Conservation (phyloP, 805 yeast genomes). For the Ogataea glucozyma region DNA sequence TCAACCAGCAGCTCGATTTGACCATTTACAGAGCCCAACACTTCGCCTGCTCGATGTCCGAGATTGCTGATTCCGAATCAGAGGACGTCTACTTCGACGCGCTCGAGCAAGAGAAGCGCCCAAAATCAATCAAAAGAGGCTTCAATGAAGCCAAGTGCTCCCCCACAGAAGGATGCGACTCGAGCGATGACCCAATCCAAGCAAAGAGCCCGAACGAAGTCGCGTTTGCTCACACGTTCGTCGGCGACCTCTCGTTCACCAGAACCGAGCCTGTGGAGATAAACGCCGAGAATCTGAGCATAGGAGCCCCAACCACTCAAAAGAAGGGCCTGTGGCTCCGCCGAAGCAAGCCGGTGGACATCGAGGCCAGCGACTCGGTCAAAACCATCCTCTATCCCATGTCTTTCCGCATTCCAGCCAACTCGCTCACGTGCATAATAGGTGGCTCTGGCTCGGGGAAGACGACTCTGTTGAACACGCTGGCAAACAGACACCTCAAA, state of each 20-base stretch:
- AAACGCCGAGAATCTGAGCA: constrained; percentile 27
- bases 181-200: too few species aligned
- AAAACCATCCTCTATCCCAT: constrained; percentile 49
- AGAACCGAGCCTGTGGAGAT: constrained; percentile 29
- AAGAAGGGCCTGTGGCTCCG: constrained; percentile 1
- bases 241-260: constrained; percentile 31
- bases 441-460: constrained; percentile 91
- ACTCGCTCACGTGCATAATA: constrained; percentile 73
- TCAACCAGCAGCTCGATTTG: too few species aligned
- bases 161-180: too few species aligned
- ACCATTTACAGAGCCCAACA: too few species aligned
- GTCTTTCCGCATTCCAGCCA: constrained; percentile 59
- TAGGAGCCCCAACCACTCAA: constrained; percentile 17
- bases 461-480: constrained; percentile 71
- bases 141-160: not conserved
- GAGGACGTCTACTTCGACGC: not conserved
- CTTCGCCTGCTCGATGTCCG: not conserved
- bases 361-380: constrained; percentile 26
- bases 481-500: constrained; percentile 49
- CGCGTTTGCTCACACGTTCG: too few species aligned
- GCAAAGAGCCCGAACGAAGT: too few species aligned
- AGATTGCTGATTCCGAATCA: not conserved
- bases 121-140: not conserved
- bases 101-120: not conserved
- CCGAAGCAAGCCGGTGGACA: constrained; percentile 12